A percentile compares a stretch with the other conserved stretches of the same genome.
Evolutionary conservation across 805 yeast species (phyloP).

Genomic region (Clavispora asparagi): DNA sequence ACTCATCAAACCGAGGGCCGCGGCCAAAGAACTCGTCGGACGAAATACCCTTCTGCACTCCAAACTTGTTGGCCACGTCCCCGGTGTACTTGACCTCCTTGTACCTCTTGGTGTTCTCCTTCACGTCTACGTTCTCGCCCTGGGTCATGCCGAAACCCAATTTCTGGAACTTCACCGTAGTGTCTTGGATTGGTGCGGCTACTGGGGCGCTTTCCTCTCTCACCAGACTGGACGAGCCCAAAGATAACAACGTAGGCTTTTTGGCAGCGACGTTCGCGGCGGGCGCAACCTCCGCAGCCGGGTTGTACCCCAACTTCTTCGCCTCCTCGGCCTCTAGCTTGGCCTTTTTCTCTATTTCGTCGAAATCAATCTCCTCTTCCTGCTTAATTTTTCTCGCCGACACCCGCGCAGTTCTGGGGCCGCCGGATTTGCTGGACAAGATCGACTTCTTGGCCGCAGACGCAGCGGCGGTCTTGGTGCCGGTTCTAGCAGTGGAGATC

Average conservation of each 20-base stretch:
- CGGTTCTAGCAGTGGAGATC: conserved; percentile 23
- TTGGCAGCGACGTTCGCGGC: conserved; percentile 3
- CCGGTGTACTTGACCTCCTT: conserved; percentile 66
- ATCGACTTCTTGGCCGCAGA: conserved; percentile 25
- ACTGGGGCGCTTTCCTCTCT: not conserved
- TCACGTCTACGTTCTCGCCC: conserved; percentile 49
- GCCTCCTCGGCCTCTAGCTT: conserved; percentile 74
- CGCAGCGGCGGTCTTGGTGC: conserved; percentile 22
- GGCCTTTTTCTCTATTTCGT: conserved; percentile 70
- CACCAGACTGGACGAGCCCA: conserved; percentile 4
- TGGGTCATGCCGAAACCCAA: conserved; percentile 88
- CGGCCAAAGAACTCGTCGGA: conserved; percentile 94
- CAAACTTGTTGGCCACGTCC: conserved; percentile 71
- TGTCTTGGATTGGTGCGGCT: conserved; percentile 35
- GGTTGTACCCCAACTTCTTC: conserved; percentile 48
- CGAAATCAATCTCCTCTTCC: conserved; percentile 51
- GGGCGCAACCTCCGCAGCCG: conserved; percentile 19
- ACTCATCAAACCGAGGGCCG: conserved; percentile 69
- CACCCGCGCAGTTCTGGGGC: conserved; percentile 51
- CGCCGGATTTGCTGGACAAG: conserved; percentile 48
- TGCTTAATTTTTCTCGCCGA: conserved; percentile 48
- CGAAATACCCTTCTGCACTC: conserved; percentile 88
- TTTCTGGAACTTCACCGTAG: conserved; percentile 70
- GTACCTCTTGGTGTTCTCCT: conserved; percentile 37
- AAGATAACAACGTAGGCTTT: conserved; percentile 5